Base-by-base conservation (phyloP, 139 green algal species). In the Yamagishiella unicocca region DNA sequence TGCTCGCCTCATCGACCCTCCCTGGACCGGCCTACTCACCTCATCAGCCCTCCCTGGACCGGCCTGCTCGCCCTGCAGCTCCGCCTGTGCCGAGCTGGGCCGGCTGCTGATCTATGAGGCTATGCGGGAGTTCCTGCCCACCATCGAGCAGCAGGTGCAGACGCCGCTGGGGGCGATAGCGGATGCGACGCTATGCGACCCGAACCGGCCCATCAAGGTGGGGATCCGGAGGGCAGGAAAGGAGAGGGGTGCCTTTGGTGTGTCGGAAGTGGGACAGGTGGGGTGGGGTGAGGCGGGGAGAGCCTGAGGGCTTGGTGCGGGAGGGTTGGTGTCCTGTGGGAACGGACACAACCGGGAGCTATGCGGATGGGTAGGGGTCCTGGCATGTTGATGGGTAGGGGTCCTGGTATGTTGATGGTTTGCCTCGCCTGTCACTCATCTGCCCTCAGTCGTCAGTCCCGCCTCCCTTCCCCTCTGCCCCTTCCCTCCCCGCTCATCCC, bases 101-200 rank as follows among this genome's bases (percentile, higher is more conserved):
- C 87, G 96, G 1, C 90, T 99, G 14, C 93, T 99, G 0, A 94
- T 98, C 9, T 99, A 99, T 85, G 97, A 99, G 86, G 91, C 91
- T 5, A 84, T 93, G 0, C 90, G 95, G 0, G 98, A 99, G 31
- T 97, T 96, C 90, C 88, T 99, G 86, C 95, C 95, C 22, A 98
- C 93, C 5, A 75, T 98, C 25, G 93, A 98, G 19, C 91, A 84
- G 29, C 79, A 96, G 85, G 92, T 99, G 25, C n/a, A 68, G 31
- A 87, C 81, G 24, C 81, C 81, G 35, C 81, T 87, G 64, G 81
- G 81, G 37, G 66, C 21, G 1, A 24, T 75, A 0, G 96, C 98
- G 45, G 96, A 99, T 27, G 94, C 95, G 35, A 93, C 90, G 4
- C 92, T 97, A 53, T 90, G 98, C 2, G 96, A 99, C 84, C 94